Percentiles rank a stretch among this genome's conserved stretches.
phyloP scores from a whole-genome alignment of 305 asterid species.

The Fraxinus floribunda region DNA sequence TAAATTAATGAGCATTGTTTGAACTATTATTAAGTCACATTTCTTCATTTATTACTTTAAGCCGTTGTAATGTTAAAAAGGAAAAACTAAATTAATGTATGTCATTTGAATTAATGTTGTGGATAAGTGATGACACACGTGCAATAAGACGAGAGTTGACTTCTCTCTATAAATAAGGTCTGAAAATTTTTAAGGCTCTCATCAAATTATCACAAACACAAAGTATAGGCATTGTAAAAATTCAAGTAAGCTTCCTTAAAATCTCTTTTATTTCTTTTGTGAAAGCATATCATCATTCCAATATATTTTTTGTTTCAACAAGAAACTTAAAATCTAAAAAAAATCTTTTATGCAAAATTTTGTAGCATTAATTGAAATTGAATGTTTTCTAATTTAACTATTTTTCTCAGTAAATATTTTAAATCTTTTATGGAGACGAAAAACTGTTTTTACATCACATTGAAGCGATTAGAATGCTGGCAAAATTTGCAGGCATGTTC shows the following conservation, averaged over 20 bases:
- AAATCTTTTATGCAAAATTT: background rate
- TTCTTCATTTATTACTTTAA: background rate
- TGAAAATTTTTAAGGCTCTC: background rate
- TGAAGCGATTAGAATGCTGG: background rate
- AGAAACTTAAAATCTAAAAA: background rate
- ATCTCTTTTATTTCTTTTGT: background rate
- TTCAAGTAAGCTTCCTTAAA: background rate
- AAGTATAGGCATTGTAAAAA: background rate
- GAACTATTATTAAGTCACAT: background rate
- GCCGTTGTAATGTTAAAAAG: background rate
- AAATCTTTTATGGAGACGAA: background rate
- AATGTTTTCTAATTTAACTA: background rate
- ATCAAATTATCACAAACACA: background rate
- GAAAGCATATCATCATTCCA: background rate
- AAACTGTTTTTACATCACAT: background rate
- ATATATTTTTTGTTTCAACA: background rate
- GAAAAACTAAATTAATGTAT: background rate
- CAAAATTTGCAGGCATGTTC: slow-evolving; percentile 20
- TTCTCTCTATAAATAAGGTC: background rate
- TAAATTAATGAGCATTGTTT: background rate
- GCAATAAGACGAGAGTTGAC: background rate
- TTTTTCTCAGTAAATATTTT: background rate
- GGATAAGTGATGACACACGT: background rate
- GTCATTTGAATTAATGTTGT: background rate
- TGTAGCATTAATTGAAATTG: background rate